phyloP scores from a whole-genome alignment of 257 asterid genomes.

The Prunella vulgaris region DNA sequence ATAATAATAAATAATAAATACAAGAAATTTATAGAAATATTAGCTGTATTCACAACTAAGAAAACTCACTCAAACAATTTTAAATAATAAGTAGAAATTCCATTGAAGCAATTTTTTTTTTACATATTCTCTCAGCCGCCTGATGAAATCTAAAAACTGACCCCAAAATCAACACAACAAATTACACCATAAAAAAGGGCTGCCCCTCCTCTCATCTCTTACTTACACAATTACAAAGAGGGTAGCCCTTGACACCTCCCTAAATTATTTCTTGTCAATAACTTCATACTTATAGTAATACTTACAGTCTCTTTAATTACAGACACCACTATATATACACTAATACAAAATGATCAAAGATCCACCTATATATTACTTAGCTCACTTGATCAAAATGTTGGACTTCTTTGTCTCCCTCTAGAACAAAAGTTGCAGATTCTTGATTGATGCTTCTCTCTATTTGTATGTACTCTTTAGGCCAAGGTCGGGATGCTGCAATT shows the following conservation, averaged over 20 bases:
- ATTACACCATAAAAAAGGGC: constrained; percentile 11
- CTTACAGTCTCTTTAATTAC: constrained; percentile 47
- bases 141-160: constrained; percentile 31
- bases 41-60: constrained; percentile 30
- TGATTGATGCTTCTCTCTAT: neutral
- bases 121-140: constrained; percentile 40
- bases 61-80: constrained; percentile 19
- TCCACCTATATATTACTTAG: constrained; percentile 23
- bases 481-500: constrained; percentile 94
- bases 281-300: constrained; percentile 34
- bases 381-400: constrained; percentile 43
- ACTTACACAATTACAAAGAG: constrained; percentile 63
- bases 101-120: neutral
- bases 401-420: constrained; percentile 15
- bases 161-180: constrained; percentile 29
- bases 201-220: constrained; percentile 36
- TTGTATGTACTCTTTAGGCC: constrained; percentile 46
- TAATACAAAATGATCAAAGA: constrained; percentile 37
- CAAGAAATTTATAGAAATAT: constrained; percentile 2
- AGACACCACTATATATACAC: constrained; percentile 49
- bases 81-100: constrained; percentile 15
- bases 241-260: constrained; percentile 20
- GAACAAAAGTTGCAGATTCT: constrained; percentile 14
- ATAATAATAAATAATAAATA: neutral
- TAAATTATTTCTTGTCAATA: constrained; percentile 31